These are phyloP conservation scores for Fraxinus ornus DNA, from an alignment of 305 asterid genomes.

Conservation along the genomic window DNA sequence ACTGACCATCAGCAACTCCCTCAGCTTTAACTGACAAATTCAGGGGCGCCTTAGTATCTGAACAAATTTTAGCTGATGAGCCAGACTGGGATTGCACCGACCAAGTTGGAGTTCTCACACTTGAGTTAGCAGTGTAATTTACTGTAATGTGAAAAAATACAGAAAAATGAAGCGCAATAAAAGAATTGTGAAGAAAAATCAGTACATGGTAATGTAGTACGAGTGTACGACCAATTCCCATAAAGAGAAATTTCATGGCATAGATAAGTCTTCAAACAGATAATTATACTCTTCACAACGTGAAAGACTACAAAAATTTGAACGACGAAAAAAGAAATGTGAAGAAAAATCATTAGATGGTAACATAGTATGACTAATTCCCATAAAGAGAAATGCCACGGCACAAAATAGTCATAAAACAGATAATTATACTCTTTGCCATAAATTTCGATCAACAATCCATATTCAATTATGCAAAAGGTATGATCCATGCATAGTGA, in stretches of 20 bases:
- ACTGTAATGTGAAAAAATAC: constrained; percentile 38
- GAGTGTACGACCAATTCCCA: not conserved
- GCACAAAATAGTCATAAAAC: constrained; percentile 10
- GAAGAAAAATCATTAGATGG: constrained; percentile 19
- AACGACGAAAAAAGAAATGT: not conserved
- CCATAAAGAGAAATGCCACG: not conserved
- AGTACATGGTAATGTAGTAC: not conserved
- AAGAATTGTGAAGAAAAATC: constrained; percentile 12
- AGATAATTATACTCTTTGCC: not conserved
- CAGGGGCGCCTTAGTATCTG: constrained; percentile 49
- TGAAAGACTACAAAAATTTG: constrained; percentile 14
- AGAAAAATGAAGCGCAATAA: constrained; percentile 8
- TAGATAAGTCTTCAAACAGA: constrained; percentile 8
- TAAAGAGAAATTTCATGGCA: not conserved
- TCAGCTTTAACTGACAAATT: constrained; percentile 53
- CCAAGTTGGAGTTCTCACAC: constrained; percentile 68
- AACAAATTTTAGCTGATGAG: constrained; percentile 45
- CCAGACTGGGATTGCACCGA: constrained; percentile 57
- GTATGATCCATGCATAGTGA: not conserved
- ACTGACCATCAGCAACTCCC: constrained; percentile 49
- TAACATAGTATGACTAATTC: not conserved
- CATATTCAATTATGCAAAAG: not conserved
- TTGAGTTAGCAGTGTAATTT: constrained; percentile 49
- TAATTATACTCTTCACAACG: constrained; percentile 29
- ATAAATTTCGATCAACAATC: constrained; percentile 4